phyloP scores from a whole-genome alignment of 2,329 filamentous ascomycete genomes.

The Penicillium sumatraense region DNA sequence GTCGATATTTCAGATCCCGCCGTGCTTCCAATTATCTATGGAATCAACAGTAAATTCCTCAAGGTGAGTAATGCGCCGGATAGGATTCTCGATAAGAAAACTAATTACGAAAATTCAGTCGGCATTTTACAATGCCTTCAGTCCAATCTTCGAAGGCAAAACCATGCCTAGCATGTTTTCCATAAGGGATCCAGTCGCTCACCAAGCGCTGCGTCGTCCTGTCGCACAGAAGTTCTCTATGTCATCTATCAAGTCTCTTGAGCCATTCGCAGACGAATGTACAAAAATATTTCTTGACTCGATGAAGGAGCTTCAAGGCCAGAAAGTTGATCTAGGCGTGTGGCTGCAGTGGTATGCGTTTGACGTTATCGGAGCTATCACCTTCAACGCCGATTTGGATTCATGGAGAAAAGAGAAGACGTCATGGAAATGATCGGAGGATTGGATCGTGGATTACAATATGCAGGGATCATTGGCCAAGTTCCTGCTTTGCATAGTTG shows the following conservation, averaged over 20 bases:
- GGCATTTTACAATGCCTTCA: conserved; percentile 5
- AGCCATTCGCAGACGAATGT: not conserved
- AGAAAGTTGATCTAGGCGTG: conserved; percentile 12
- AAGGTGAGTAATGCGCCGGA: conserved; percentile 25
- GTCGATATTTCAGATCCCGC: conserved; percentile 32
- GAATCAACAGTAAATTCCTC: conserved; percentile 15
- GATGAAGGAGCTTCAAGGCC: conserved; percentile 25
- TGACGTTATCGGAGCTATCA: conserved; percentile 78
- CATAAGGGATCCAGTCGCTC: conserved; percentile 35
- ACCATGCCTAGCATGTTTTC: conserved; percentile 33
- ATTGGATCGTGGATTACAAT: conserved; percentile 38
- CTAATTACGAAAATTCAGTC: not conserved
- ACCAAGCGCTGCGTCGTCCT: conserved; percentile 24
- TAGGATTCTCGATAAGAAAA: not conserved
- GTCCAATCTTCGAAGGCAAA: conserved; percentile 5
- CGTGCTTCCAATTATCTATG: conserved; percentile 27
- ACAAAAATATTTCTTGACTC: not conserved
- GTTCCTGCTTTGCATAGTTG: conserved; percentile 71
- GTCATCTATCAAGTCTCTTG: conserved; percentile 15
- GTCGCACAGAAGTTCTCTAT: conserved; percentile 21
- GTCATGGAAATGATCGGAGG: conserved; percentile 54
- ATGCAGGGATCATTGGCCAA: conserved; percentile 61
- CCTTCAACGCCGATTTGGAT: conserved; percentile 77
- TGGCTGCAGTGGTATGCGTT: conserved; percentile 84
- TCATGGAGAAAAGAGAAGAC: conserved; percentile 74